Conservation (phyloP, 805 yeast genomes). For the Hanseniaspora pseudoguilliermondii region DNA sequence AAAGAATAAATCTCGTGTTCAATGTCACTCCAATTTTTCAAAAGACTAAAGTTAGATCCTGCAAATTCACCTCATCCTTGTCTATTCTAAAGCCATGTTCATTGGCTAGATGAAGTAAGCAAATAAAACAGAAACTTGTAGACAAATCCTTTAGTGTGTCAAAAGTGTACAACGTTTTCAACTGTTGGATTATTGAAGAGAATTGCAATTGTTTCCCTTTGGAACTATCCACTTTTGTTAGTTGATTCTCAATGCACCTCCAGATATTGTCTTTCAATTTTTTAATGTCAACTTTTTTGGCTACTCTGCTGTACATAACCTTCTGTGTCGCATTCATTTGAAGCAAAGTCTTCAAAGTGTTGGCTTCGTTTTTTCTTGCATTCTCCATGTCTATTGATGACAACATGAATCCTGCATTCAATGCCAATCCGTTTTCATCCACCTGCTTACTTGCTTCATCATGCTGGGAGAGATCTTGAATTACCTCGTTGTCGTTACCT, state of each 20-base stretch:
- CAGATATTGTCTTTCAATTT: slow-evolving; percentile 63
- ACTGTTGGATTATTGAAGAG: slow-evolving; percentile 37
- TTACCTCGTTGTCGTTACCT: slow-evolving; percentile 20
- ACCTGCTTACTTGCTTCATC: no score
- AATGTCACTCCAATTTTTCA: background rate
- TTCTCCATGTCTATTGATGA: slow-evolving; percentile 27
- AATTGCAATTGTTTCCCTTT: slow-evolving; percentile 25
- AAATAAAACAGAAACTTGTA: slow-evolving; percentile 75
- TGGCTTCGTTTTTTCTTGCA: slow-evolving; percentile 4
- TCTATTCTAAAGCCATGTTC: slow-evolving; percentile 59
- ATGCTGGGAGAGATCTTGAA: background rate
- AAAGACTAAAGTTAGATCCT: slow-evolving; percentile 20
- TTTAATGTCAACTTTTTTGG: slow-evolving; percentile 69
- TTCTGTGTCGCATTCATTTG: slow-evolving; percentile 19
- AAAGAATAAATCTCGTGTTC: no score
- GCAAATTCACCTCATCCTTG: slow-evolving; percentile 28
- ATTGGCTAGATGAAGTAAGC: slow-evolving; percentile 73
- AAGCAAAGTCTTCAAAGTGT: slow-evolving; percentile 2
- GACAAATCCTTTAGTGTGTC: slow-evolving; percentile 56
- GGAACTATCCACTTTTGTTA: slow-evolving; percentile 37
- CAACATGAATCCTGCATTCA: slow-evolving; percentile 20
- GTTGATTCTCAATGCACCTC: slow-evolving; percentile 45
- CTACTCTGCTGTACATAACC: slow-evolving; percentile 52
- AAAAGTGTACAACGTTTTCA: slow-evolving; percentile 40
- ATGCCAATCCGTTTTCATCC: slow-evolving; percentile 23